Evolutionary conservation across 345 rosid species (phyloP), one percentile per base, ranked within the genome.

Genomic region (Brassica incana): DNA sequence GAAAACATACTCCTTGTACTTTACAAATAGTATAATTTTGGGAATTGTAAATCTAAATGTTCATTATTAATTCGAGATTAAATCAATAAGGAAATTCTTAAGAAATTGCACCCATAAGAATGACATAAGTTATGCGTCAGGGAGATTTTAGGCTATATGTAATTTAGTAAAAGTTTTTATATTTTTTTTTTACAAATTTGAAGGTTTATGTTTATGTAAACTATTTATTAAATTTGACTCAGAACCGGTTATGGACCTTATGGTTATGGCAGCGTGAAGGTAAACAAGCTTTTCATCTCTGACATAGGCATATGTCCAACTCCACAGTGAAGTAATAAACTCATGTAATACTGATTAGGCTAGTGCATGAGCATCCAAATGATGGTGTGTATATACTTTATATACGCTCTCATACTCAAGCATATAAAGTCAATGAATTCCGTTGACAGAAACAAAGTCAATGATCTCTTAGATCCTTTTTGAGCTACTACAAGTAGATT

Each of bases 361-460:
- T 63, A 30, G 20, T 63, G 30, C 35, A 18, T 48, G n/a, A 48
- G 48, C 35, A 48, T 64, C 50, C 45, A 18, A 48, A 62, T 73
- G 15, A 52, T 7, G 20, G 12, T 58, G n/a, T 63, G 6, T 5
- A 40, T 40, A 15, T 9, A 29, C 32, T 29, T 29, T 7, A 60
- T 38, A 14, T 38, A 36, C 6, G 14, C 71, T 74, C 50, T 74
- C 63, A 33, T 3, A 8, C 8, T 32, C 64, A 74, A 66, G 54
- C 65, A 35, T 35, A n/a, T 0, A 35, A 23, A 52, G 61, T 64
- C 77, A 40, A 43, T 63, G 32, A 18, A 45, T 29, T 63, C 40
- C 61, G 27, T 65, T 52, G 65, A 74, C 54, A 12, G 12, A 73
- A 32, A 8, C 10, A 66, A 20, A 38, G 35, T 74, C 71, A 75